Conservation (phyloP, 2,329 filamentous ascomycete genomes). For the Macroventuria anomochaeta region DNA sequence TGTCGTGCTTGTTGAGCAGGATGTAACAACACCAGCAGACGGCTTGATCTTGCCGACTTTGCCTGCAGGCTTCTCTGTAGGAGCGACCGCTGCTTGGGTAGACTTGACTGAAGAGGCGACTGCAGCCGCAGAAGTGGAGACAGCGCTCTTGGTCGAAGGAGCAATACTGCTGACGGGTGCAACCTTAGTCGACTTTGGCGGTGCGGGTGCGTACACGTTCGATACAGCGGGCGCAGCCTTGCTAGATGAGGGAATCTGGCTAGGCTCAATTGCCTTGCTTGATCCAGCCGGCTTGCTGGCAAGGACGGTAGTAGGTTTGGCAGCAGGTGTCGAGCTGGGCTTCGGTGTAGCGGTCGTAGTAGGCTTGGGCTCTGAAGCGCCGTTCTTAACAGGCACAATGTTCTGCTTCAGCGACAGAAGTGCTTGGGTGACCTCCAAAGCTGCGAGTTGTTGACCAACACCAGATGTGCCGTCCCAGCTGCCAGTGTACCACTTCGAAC, state of each 20-base stretch:
- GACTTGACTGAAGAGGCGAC: constrained; percentile 5
- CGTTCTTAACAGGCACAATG: constrained; percentile 38
- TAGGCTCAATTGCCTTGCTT: constrained; percentile 8
- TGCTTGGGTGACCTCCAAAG: constrained; percentile 54
- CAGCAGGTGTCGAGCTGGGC: constrained; percentile 25
- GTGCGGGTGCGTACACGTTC: constrained; percentile 1
- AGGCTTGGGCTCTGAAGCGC: constrained; percentile 27
- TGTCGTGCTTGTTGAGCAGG: constrained; percentile 32
- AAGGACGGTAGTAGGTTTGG: constrained; percentile 6
- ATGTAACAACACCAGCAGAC: constrained; percentile 11
- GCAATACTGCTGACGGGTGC: constrained; percentile 8
- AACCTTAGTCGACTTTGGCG: constrained; percentile 18
- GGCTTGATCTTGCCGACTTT: constrained; percentile 21
- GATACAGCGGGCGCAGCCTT: constrained; percentile 2
- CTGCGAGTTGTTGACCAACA: constrained; percentile 54
- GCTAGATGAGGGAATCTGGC: constrained; percentile 7
- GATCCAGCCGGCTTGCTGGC: constrained; percentile 13
- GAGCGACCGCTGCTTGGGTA: constrained; percentile 3
- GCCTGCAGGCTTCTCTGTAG: constrained; percentile 22
- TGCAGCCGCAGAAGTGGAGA: constrained; percentile 7
- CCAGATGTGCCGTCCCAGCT: constrained; percentile 52
- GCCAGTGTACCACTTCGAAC: constrained; percentile 54
- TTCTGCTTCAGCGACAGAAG: constrained; percentile 47
- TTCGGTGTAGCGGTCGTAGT: constrained; percentile 21
- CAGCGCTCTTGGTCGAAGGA: constrained; percentile 7